These are phyloP conservation scores for Mycena leptocephala DNA, from an alignment of 768 basidiomycete species.

Conservation along the genomic window DNA sequence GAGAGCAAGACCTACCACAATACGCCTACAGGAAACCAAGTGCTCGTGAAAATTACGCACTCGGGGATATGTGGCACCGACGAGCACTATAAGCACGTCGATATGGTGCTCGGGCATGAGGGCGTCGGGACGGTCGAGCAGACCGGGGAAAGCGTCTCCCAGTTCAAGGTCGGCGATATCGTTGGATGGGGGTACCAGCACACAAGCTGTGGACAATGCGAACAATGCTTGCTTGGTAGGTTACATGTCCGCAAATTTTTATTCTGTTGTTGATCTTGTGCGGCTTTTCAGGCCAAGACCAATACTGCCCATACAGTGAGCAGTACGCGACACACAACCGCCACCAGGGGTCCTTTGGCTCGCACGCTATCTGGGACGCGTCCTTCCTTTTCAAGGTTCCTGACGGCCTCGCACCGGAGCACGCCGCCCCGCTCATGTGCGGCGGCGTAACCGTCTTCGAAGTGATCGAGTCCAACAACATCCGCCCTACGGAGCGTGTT, in stretches of 20 bases:
- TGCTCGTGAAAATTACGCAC: slow-evolving; percentile 32
- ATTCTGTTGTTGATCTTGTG: neutral
- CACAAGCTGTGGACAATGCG: slow-evolving; percentile 49
- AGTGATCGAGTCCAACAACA: slow-evolving; percentile 34
- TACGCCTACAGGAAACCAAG: slow-evolving; percentile 35
- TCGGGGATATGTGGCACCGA: slow-evolving; percentile 57
- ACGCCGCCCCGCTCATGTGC: slow-evolving; percentile 40
- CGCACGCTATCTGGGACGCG: slow-evolving; percentile 52
- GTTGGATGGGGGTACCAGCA: slow-evolving; percentile 42
- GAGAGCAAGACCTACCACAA: slow-evolving; percentile 30
- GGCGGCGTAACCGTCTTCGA: slow-evolving; percentile 41
- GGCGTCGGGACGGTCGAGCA: slow-evolving; percentile 15
- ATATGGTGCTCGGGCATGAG: slow-evolving; percentile 55
- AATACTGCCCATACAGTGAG: slow-evolving; percentile 22
- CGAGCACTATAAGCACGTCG: slow-evolving; percentile 46
- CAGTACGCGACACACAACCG: slow-evolving; percentile 49
- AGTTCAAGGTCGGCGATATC: slow-evolving; percentile 26
- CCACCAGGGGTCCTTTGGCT: slow-evolving; percentile 39
- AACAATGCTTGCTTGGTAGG: slow-evolving; percentile 48
- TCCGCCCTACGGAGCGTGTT: slow-evolving; percentile 50
- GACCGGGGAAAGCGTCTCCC: slow-evolving; percentile 11
- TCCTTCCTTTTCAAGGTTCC: slow-evolving; percentile 55
- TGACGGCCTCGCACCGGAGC: slow-evolving; percentile 44
- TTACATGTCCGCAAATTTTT: neutral
- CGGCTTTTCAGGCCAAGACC: slow-evolving; percentile 19